Evolutionary conservation across 2,329 filamentous ascomycete species (phyloP), one percentile per base, ranked within the genome.

Genomic region (Hirsutella thompsonii): DNA sequence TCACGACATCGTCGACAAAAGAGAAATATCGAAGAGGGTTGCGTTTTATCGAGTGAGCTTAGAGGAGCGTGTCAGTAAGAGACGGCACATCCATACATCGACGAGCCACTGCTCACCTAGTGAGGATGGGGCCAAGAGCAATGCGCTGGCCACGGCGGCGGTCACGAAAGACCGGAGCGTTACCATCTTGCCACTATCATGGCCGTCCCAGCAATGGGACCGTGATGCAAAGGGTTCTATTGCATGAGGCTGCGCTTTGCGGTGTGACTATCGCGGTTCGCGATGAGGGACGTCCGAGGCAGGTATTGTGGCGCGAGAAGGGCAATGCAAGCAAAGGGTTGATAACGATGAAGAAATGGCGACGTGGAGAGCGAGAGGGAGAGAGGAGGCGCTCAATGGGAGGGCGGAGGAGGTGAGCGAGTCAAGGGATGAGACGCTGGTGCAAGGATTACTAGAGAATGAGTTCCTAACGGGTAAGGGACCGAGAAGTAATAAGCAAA

Each of bases 1-100:
- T 82, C 45, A 77, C 71, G 26, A 83, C 74, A 55, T 88, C 75
- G 46, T 89, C 79, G 48, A 95, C 64, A 37, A 78, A 68, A 11
- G 80, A 79, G 38, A 95, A 67, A 55, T 82, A 79, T 50, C 72
- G 76, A 46, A 98, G 70, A 26, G 88, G 86, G 53, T 85, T 85
- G 50, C 90, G 76, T 47, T 78, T 73, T 38, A 74, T 69, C 1
- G 87, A 93, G 58, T 83, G 75, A 48, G 79, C 83, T 77, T 59
- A 36, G 45, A 37, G 36, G 33, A 44, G 43, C 8, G 30, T 42
- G 43, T 46, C 49, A 56, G 50, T 18, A 34, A 16, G 14, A 34
- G 14, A 9, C 30, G 11, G n/a, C 30, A n/a, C n/a, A n/a, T n/a
- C n/a, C n/a, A n/a, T n/a, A n/a, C n/a, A n/a, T n/a, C n/a, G n/a